phyloP scores from a whole-genome alignment of 441 rosid genomes.

The Breynia disticha region DNA sequence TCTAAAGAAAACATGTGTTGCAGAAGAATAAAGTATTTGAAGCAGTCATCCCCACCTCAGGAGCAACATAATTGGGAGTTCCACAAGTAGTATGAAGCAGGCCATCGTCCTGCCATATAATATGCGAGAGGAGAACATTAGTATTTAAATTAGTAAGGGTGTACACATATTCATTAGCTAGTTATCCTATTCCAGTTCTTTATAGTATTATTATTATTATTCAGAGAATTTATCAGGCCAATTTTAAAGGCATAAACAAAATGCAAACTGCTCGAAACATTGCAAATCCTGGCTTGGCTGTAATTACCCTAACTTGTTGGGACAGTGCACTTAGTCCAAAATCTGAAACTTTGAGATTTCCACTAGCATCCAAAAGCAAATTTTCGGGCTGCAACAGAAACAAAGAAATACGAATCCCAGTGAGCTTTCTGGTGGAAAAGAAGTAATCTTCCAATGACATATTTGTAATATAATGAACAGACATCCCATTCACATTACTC shows the following conservation, averaged over 20 bases:
- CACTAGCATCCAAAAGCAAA: constrained; percentile 64
- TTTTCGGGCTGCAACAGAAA: constrained; percentile 72
- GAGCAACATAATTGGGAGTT: constrained; percentile 96
- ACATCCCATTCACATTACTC: constrained; percentile 2
- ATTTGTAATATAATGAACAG: background rate
- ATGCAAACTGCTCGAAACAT: background rate
- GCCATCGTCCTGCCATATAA: constrained; percentile 69
- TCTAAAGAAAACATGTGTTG: background rate
- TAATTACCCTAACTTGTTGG: constrained; percentile 85
- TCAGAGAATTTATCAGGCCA: background rate
- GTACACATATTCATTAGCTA: no score
- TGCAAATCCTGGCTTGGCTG: background rate
- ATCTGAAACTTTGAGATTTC: constrained; percentile 92
- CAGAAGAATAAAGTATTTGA: background rate
- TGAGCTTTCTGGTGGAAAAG: constrained; percentile 1
- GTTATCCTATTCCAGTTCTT: no score
- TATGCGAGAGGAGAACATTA: background rate
- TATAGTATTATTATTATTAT: background rate
- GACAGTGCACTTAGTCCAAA: constrained; percentile 96
- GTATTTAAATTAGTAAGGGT: no score
- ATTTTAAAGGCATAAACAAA: background rate
- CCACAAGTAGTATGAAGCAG: constrained; percentile 95
- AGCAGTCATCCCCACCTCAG: constrained; percentile 53
- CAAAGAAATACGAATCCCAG: constrained; percentile 3
- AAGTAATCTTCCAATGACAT: background rate